A percentile compares a stretch with the other conserved stretches of the same genome.
These are phyloP conservation scores for Zalaria obscura DNA, from an alignment of 2,329 filamentous ascomycete genomes.

Conservation along the genomic window DNA sequence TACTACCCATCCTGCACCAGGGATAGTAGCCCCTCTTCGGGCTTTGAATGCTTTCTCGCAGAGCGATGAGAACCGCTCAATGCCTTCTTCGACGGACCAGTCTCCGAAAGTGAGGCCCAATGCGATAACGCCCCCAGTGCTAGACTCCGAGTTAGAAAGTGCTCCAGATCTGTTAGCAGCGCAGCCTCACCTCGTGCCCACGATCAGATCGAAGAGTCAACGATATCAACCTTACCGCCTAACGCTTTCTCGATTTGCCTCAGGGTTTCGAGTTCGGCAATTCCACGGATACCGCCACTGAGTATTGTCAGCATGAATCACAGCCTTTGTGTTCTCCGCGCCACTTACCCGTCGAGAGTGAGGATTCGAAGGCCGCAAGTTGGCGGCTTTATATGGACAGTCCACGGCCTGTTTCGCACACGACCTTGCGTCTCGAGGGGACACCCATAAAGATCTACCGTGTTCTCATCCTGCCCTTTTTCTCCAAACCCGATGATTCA, in stretches of 20 bases:
- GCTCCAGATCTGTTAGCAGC: no score
- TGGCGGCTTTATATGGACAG: slow-evolving; percentile 18
- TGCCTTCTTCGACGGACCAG: slow-evolving; percentile 25
- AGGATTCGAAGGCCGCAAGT: slow-evolving; percentile 24
- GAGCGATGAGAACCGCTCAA: slow-evolving; percentile 24
- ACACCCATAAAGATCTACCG: slow-evolving; percentile 16
- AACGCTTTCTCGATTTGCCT: slow-evolving; percentile 24
- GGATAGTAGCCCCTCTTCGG: slow-evolving; percentile 14
- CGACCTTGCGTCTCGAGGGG: slow-evolving; percentile 15
- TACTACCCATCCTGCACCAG: slow-evolving; percentile 16
- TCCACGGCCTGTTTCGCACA: slow-evolving; percentile 5
- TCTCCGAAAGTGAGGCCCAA: slow-evolving; percentile 26
- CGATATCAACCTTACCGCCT: slow-evolving; percentile 24
- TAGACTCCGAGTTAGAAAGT: no score
- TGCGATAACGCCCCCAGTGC: slow-evolving; percentile 30
- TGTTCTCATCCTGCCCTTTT: slow-evolving; percentile 12
- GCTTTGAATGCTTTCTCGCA: slow-evolving; percentile 28
- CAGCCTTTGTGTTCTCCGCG: no score
- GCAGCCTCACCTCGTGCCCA: slow-evolving; percentile 20
- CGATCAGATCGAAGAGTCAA: slow-evolving; percentile 34
- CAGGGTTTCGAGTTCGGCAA: slow-evolving; percentile 31
- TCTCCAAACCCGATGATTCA: slow-evolving; percentile 20
- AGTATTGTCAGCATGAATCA: no score
- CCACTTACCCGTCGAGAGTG: slow-evolving; percentile 25
- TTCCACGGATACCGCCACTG: slow-evolving; percentile 30